Conservation (phyloP, 306 rosid genomes). For the Vigna nakashimae region DNA sequence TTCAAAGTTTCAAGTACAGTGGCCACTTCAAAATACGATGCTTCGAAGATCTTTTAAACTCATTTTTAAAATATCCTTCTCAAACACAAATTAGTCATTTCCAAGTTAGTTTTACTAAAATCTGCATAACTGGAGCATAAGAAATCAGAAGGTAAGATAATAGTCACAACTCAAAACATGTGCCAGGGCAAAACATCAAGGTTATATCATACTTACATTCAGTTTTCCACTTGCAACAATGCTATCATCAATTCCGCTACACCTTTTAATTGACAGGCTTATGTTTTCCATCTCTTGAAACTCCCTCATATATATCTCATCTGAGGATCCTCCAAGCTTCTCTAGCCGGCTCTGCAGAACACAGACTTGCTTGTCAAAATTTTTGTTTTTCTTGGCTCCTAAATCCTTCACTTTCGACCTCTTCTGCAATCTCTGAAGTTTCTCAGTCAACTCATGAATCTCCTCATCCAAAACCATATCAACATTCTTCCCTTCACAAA, state of each 20-base stretch:
- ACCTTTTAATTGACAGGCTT: conserved; percentile 55
- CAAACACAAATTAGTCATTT: background rate
- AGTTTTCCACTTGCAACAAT: conserved; percentile 63
- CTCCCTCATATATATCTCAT: conserved; percentile 60
- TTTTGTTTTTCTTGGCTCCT: conserved; percentile 46
- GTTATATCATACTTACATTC: conserved; percentile 59
- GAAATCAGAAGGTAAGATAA: conserved; percentile 14
- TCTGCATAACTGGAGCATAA: background rate
- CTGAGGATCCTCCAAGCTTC: conserved; percentile 64
- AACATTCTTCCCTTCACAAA: conserved; percentile 61
- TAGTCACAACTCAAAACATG: background rate
- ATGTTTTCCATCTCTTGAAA: conserved; percentile 72
- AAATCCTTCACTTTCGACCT: conserved; percentile 54
- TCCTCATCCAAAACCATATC: conserved; percentile 65
- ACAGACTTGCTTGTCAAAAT: conserved; percentile 71
- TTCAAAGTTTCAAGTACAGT: no score
- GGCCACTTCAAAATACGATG: background rate
- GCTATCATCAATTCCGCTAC: conserved; percentile 49
- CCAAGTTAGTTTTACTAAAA: background rate
- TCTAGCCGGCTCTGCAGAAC: conserved; percentile 63
- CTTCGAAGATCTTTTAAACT: background rate
- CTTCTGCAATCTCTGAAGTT: conserved; percentile 70
- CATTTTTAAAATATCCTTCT: background rate
- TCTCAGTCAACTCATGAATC: conserved; percentile 66
- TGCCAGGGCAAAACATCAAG: background rate